Evolutionary conservation across 2,329 filamentous ascomycete species (phyloP), one percentile per base, ranked within the genome.

Genomic region (Aspergillus tanneri): DNA sequence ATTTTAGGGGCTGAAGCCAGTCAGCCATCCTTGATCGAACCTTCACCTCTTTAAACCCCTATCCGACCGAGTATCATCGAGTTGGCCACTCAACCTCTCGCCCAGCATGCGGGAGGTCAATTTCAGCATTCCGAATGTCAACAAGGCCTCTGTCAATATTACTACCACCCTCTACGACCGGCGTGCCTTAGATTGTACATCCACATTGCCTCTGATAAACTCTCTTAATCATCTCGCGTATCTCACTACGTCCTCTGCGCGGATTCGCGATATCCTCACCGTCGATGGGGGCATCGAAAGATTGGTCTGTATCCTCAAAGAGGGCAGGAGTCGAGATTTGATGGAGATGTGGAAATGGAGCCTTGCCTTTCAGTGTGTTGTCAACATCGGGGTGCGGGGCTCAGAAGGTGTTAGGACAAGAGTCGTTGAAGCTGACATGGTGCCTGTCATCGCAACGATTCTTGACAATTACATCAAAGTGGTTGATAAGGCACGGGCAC

Each of bases 281-380:
- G 90, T 99, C 74, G 93, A 99, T 87, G 93, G 93, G 72, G 93
- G 93, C 54, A 93, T 99, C 70, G 93, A 99, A 76, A 80, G 92
- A 57, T 78, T 99, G 60, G 89, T 99, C 68, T 96, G 90, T 80
- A 96, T 99, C 66, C 82, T 99, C 70, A 99, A 99, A 73, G 90
- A 96, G 72, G 93, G 93, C 55, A 82, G 93, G 67, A 96, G 89
- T 74, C 95, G 91, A 72, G 92, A 99, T 69, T 87, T 96, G 85
- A 96, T 97, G 92, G 92, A 96, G 70, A 96, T 96, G 88, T 99
- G 93, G 93, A 97, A 97, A 74, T 99, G 93, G 93, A 99, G 96
- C 66, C 80, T 99, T 54, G 93, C 93, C 44, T 99, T 99, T 71
- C 93, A 97, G 72, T 99, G 93, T 70, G 91, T 97, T 56, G 93